Evolutionary conservation across 805 yeast genomes (phyloP), one percentile per base, ranked within the genome.

Genomic region (Candida fluviatilis): DNA sequence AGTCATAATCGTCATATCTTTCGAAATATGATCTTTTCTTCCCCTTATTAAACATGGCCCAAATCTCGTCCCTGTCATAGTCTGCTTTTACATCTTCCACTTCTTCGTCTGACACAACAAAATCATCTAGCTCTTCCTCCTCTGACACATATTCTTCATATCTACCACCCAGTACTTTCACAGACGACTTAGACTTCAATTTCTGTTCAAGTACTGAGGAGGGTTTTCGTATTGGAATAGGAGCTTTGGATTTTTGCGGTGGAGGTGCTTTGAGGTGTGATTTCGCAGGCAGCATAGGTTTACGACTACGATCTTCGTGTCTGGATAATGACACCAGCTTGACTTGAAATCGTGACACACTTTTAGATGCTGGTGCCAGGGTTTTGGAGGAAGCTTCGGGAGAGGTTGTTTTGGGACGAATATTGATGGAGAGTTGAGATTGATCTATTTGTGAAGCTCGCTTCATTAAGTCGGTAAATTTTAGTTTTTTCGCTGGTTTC

Each of bases 1-100:
- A 58, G 42, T 75, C 72, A 38, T 71, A 75, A 39, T 75, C 78
- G 37, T 71, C 69, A 36, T 70, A 65, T 26, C 62, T 60, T 18
- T 65, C 55, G 43, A 67, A 71, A 31, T 69, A 60, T 0, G 65
- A 49, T 32, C 87, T 66, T 38, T 72, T 68, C 41, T 71, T 71
- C 3, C 89, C 87, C 41, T 76, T 71, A 52, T 79, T 82, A 58
- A 90, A 84, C 60, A 91, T 74, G 14, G 80, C 76, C 96, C 96
- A 88, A 34, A 91, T 90, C 58, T 89, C 96, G 46, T 84, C 89
- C 31, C 91, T 65, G 49, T 86, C 85, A 47, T 84, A 85, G 3
- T 80, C 88, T 3, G 55, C 59, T 5, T 58, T 68, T 17, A 39
- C 29, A 33, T 27, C 46, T 5, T 39, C 71, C 5, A 71, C 80